Percentiles rank a stretch among this genome's conserved stretches.
phyloP scores from a whole-genome alignment of 2,329 filamentous ascomycete species.

The Fusarium chaquense region DNA sequence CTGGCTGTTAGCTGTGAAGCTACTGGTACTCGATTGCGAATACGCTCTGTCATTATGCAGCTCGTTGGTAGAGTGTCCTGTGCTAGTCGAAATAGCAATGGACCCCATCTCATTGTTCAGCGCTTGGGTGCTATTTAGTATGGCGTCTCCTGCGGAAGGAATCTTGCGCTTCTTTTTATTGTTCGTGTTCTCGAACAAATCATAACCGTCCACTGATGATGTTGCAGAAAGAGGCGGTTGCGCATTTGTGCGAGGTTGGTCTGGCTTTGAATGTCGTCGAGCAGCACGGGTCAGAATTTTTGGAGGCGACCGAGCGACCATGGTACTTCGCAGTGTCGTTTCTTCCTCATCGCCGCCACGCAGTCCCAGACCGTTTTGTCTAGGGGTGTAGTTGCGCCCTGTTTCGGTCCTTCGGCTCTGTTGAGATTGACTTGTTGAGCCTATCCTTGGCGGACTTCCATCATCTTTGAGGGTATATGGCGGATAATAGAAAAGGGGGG shows the following conservation, averaged over 20 bases:
- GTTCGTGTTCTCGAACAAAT: constrained; percentile 97
- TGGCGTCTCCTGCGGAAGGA: constrained; percentile 82
- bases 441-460: constrained; percentile 34
- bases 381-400: constrained; percentile 44
- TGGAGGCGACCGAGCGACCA: constrained; percentile 61
- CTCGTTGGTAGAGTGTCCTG: constrained; percentile 49
- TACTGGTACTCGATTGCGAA: constrained; percentile 56
- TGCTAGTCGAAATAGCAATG: constrained; percentile 42
- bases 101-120: constrained; percentile 58
- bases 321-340: constrained; percentile 51
- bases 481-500: constrained; percentile 76
- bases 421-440: constrained; percentile 40
- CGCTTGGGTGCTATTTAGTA: constrained; percentile 57
- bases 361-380: constrained; percentile 59
- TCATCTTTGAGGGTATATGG: constrained; percentile 68
- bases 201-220: constrained; percentile 86
- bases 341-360: constrained; percentile 73
- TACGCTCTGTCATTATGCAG: constrained; percentile 43
- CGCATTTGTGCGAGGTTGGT: constrained; percentile 59
- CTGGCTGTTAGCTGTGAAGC: constrained; percentile 61
- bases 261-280: constrained; percentile 58
- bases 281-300: constrained; percentile 59
- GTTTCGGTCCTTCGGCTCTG: constrained; percentile 43
- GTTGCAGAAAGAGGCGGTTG: constrained; percentile 75
- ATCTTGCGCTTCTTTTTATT: constrained; percentile 99